Evolutionary conservation across 139 green algal species (phyloP), one percentile per base, ranked within the genome.

Genomic region (Nannochloris sp.): DNA sequence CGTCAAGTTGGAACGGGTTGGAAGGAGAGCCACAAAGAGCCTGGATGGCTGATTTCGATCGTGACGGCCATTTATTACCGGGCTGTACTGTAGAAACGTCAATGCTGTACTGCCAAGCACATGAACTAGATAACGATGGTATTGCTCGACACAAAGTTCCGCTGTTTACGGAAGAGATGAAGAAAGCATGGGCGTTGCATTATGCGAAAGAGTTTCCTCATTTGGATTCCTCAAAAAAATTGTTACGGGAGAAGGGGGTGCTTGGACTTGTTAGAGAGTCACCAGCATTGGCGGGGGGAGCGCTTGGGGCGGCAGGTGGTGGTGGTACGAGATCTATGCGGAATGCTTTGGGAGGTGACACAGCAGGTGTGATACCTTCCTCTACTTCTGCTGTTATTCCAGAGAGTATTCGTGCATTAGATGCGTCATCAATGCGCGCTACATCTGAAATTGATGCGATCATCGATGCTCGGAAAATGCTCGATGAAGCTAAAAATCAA

Each of bases 101-200:
- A 4, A 33, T 78, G 14, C 25, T 65, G 29, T 77, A 77, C 54
- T 77, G 70, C 70, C 13, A 2, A 12, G 24, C 29, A 33, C 70
- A 77, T 60, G 5, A 3, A 9, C 45, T 77, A 3, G 2, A 4
- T 4, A 4, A 35, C 7, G 24, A 9, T n/a, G 32, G 7, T 15
- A 5, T 54, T n/a, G 19, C 23, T 33, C 61, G 35, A 6, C 29
- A 46, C 25, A 31, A 59, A 13, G 4, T 13, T 15, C 42, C 23
- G 39, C 29, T 4, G 2, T 4, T 4, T 30, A 4, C 1, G 0
- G 32, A 48, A 24, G 55, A 68, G 44, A 44, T 56, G 25, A 4
- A 0, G 15, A 8, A 2, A 0, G 8, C 23, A 7, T 73, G 59
- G 54, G 61, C 23, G 24, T 5, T 45, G 48, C 54, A 67, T 51